A percentile compares a stretch with the other conserved stretches of the same genome.
Conservation (phyloP, 2,329 filamentous ascomycete genomes). For the Diaporthe helianthi region DNA sequence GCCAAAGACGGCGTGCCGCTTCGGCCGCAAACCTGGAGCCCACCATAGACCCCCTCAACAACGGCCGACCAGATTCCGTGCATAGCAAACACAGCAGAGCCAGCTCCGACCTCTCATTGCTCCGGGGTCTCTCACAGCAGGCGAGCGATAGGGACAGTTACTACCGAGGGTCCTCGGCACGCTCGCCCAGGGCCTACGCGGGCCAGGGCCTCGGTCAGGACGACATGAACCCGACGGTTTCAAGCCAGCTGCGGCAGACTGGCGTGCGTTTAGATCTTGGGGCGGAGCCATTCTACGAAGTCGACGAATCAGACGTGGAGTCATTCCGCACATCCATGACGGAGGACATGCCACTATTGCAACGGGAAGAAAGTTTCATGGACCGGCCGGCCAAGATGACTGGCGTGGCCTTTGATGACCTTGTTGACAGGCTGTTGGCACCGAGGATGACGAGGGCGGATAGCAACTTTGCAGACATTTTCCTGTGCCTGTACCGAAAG, state of each 20-base stretch:
- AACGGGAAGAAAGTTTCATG: constrained; percentile 70
- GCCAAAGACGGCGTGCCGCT: constrained; percentile 54
- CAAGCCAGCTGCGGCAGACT: constrained; percentile 57
- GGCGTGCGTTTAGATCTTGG: constrained; percentile 60
- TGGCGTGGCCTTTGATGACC: constrained; percentile 69
- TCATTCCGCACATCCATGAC: constrained; percentile 64
- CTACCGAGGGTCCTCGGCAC: constrained; percentile 50
- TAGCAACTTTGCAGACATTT: constrained; percentile 85
- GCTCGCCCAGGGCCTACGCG: constrained; percentile 56
- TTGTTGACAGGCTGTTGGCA: constrained; percentile 86
- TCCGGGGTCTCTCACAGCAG: constrained; percentile 60
- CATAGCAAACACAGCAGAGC: constrained; percentile 73
- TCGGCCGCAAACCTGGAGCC: constrained; percentile 68
- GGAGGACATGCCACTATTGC: constrained; percentile 71
- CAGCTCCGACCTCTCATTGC: constrained; percentile 72
- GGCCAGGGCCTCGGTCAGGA: constrained; percentile 48
- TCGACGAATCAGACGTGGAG: constrained; percentile 75
- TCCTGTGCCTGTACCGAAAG: constrained; percentile 91
- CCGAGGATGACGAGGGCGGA: constrained; percentile 87
- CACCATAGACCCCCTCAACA: constrained; percentile 52
- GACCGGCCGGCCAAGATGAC: constrained; percentile 58
- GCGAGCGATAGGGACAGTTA: constrained; percentile 52
- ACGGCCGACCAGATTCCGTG: constrained; percentile 62
- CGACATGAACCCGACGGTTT: constrained; percentile 54
- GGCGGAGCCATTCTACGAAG: constrained; percentile 66